phyloP scores from a whole-genome alignment of 768 basidiomycete species.

The Mycena polygramma region DNA sequence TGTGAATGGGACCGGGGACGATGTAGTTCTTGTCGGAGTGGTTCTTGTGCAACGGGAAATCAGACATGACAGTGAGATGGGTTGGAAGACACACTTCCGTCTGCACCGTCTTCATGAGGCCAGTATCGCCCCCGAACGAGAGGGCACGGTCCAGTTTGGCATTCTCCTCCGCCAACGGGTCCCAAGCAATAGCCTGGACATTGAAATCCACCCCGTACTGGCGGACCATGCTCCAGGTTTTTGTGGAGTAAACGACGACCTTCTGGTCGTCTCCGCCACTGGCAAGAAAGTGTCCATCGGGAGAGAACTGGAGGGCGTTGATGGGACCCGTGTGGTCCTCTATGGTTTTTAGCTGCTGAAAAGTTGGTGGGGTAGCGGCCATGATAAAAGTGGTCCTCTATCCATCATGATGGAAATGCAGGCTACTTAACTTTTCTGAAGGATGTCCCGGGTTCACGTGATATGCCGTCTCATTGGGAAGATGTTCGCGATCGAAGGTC shows the following conservation, averaged over 20 bases:
- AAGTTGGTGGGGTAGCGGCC: not conserved
- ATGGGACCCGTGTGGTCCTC: not conserved
- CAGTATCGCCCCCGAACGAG: not conserved
- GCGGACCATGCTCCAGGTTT: not conserved
- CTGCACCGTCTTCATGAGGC: not conserved
- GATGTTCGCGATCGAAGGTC: too few relatives aligned
- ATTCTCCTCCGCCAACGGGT: not conserved
- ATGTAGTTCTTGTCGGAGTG: too few relatives aligned
- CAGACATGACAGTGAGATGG: too few relatives aligned
- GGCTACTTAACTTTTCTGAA: too few relatives aligned
- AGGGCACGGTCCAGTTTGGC: not conserved
- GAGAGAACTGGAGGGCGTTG: slow-evolving; percentile 14
- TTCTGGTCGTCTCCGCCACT: not conserved
- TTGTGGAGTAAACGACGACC: not conserved
- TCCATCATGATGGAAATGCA: too few relatives aligned
- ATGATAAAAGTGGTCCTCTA: not conserved
- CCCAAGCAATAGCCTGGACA: not conserved
- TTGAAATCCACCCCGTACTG: not conserved
- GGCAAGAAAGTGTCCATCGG: slow-evolving; percentile 7
- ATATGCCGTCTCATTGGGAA: too few relatives aligned
- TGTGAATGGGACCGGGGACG: too few relatives aligned
- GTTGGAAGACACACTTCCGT: not conserved
- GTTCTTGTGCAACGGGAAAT: too few relatives aligned
- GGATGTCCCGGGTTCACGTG: too few relatives aligned
- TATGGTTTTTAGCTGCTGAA: not conserved